A percentile compares a stretch with the other conserved stretches of the same genome.
Evolutionary conservation across 116 monocot genomes (phyloP).

Genomic region (Zostera marina): DNA sequence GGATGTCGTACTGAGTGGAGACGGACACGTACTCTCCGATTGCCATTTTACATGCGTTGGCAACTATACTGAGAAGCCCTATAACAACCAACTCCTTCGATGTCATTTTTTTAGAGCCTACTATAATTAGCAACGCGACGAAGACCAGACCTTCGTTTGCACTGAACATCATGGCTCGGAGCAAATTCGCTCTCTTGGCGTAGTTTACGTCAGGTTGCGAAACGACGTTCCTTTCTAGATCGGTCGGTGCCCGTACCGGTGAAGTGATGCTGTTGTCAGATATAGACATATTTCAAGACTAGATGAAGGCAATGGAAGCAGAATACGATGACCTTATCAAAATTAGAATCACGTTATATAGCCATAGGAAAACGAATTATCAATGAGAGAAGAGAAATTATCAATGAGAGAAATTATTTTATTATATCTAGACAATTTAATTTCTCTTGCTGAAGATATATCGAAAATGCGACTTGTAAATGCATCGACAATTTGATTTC

Average conservation of each 20-base stretch:
- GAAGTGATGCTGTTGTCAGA: too few species aligned
- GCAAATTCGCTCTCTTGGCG: constrained; percentile 7
- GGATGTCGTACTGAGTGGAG: constrained; percentile 10
- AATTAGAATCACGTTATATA: too few species aligned
- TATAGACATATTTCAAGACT: too few species aligned
- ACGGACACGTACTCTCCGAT: constrained; percentile 16
- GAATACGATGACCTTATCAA: too few species aligned
- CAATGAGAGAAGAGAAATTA: too few species aligned
- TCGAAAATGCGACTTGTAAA: too few species aligned
- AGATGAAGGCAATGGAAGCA: too few species aligned
- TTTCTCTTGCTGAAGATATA: too few species aligned
- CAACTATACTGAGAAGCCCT: constrained; percentile 6
- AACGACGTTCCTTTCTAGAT: neutral
- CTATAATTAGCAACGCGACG: constrained; percentile 9
- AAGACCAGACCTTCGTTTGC: constrained; percentile 10
- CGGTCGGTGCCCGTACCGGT: neutral
- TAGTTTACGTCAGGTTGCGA: neutral
- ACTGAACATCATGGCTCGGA: constrained; percentile 8
- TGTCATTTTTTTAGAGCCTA: constrained; percentile 7
- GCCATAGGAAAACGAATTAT: too few species aligned
- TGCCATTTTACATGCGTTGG: constrained; percentile 15
- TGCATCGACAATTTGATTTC: too few species aligned
- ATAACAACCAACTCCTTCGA: constrained; percentile 10
- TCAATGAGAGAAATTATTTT: too few species aligned
- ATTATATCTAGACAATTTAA: too few species aligned